A percentile compares a stretch with the other conserved stretches of the same genome.
These are phyloP conservation scores for Diplodia corticola DNA, from an alignment of 2,329 filamentous ascomycete species.

Conservation along the genomic window DNA sequence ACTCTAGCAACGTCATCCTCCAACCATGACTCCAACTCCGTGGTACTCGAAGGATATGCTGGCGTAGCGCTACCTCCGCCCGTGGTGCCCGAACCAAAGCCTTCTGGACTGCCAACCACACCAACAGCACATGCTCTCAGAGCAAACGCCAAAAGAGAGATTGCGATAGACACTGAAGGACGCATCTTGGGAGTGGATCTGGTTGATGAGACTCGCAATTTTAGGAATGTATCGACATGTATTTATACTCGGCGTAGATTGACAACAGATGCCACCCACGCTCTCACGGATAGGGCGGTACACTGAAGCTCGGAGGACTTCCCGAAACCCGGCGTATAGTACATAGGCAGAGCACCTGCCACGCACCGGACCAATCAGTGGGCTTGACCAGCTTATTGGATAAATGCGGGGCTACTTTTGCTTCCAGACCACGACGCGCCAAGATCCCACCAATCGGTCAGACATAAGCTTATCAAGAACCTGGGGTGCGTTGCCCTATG, in stretches of 20 bases:
- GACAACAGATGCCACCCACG: background rate
- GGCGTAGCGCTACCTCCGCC: constrained; percentile 59
- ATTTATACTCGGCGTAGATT: background rate
- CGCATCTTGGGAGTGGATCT: background rate
- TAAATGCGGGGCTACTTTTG: constrained; percentile 17
- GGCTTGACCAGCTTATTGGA: background rate
- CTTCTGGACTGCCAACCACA: constrained; percentile 44
- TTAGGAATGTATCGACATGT: background rate
- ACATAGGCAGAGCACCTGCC: background rate
- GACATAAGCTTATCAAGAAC: constrained; percentile 4
- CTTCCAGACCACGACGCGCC: background rate
- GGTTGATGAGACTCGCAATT: background rate
- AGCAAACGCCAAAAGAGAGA: constrained; percentile 8
- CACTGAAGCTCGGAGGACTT: background rate
- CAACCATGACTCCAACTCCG: constrained; percentile 61
- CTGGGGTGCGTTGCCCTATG: constrained; percentile 10
- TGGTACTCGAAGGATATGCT: constrained; percentile 55
- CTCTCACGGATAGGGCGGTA: background rate
- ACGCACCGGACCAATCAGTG: background rate
- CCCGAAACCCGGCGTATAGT: constrained; percentile 16
- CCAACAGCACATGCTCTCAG: constrained; percentile 14
- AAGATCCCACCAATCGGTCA: constrained; percentile 10
- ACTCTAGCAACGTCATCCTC: constrained; percentile 55
- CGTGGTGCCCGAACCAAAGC: constrained; percentile 58
- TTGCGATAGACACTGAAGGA: background rate